Conservation (phyloP, 2,329 filamentous ascomycete genomes). For the Exophiala alcalophila region DNA sequence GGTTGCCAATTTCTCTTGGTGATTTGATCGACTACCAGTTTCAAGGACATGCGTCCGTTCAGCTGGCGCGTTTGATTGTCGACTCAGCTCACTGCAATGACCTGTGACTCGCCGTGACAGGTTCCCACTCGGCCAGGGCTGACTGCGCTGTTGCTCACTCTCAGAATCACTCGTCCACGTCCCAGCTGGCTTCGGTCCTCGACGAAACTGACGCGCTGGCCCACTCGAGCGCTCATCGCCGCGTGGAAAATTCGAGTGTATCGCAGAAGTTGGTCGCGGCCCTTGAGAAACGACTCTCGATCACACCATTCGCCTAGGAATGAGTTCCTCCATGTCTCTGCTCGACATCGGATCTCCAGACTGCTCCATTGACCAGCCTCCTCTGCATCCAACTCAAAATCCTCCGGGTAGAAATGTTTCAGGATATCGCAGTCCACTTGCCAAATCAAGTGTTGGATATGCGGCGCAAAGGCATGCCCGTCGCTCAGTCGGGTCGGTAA, state of each 20-base stretch:
- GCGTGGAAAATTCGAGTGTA: slow-evolving; percentile 23
- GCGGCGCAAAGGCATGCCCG: slow-evolving; percentile 13
- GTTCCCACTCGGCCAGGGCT: slow-evolving; percentile 1
- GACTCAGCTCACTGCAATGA: too few relatives aligned
- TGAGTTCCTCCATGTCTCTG: slow-evolving; percentile 26
- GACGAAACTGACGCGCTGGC: slow-evolving; percentile 11
- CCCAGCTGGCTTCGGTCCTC: slow-evolving; percentile 26
- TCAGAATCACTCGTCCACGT: slow-evolving; percentile 24
- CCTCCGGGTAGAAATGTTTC: slow-evolving; percentile 22
- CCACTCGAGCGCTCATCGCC: slow-evolving; percentile 17
- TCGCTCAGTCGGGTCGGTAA: slow-evolving; percentile 20
- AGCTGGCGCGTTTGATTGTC: too few relatives aligned
- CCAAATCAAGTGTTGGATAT: slow-evolving; percentile 27
- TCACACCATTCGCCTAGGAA: slow-evolving; percentile 29
- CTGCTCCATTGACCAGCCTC: slow-evolving; percentile 15
- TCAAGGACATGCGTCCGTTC: too few relatives aligned
- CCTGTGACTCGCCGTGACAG: too few relatives aligned
- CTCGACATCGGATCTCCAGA: slow-evolving; percentile 26
- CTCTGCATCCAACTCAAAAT: slow-evolving; percentile 12
- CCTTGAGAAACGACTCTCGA: slow-evolving; percentile 25
- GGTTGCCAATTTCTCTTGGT: too few relatives aligned
- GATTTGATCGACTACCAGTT: too few relatives aligned
- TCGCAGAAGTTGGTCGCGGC: slow-evolving; percentile 20
- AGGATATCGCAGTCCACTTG: slow-evolving; percentile 29
- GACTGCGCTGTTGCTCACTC: slow-evolving; percentile 5